These are phyloP conservation scores for Globisporangium alternatum DNA, from an alignment of 352 stramenopile species.

Conservation along the genomic window DNA sequence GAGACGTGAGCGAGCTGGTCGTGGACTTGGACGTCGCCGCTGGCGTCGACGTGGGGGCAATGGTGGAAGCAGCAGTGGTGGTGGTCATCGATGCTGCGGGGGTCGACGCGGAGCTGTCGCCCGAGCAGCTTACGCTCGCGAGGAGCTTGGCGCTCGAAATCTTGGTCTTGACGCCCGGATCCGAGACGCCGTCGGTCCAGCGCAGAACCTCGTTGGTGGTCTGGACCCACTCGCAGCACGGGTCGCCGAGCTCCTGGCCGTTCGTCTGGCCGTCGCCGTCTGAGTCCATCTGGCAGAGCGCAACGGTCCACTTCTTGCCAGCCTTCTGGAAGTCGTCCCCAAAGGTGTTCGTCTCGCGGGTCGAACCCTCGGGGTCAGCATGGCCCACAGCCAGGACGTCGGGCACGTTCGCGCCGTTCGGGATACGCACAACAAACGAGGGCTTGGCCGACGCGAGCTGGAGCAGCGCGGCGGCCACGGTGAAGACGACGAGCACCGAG, in stretches of 20 bases:
- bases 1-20: too few relatives aligned
- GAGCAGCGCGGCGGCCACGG: not conserved
- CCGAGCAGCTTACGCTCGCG: constrained; percentile 2
- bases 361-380: constrained; percentile 9
- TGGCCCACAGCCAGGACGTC: constrained; percentile 32
- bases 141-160: constrained; percentile 12
- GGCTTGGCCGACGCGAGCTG: not conserved
- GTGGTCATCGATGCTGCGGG: not conserved
- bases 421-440: constrained; percentile 19
- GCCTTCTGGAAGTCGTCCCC: not conserved
- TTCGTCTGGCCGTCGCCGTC: constrained; percentile 55
- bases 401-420: constrained; percentile 37
- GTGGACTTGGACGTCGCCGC: too few relatives aligned
- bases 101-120: not conserved
- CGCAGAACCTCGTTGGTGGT: constrained; percentile 8
- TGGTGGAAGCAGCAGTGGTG: too few relatives aligned
- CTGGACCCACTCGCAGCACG: constrained; percentile 32
- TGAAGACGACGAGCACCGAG: not conserved
- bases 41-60: not conserved
- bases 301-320: too few relatives aligned
- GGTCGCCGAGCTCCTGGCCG: constrained; percentile 60
- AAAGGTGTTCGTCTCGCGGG: not conserved
- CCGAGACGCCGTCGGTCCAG: constrained; percentile 27
- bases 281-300: constrained; percentile 20
- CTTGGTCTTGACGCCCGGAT: constrained; percentile 22